Base-by-base conservation (phyloP, 257 asterid genomes). In the Perilla frutescens region DNA sequence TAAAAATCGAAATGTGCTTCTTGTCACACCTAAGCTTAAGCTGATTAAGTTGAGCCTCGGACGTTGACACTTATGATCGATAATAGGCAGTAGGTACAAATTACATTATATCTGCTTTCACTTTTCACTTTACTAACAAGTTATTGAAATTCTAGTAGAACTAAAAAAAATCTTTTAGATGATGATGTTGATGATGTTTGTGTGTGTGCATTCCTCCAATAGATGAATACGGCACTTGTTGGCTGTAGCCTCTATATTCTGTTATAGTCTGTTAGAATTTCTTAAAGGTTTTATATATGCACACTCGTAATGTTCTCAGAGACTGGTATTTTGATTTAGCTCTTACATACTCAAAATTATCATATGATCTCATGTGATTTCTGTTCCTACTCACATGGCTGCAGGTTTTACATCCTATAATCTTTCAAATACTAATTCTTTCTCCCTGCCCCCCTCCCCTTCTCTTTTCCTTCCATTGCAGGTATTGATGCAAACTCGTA, bases 401-500 rank as follows among this genome's bases (percentile, higher is more conserved):
- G 7, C 4, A 4, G 12, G 29, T 34, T 20, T 20, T 58, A 5
- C 20, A 58, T 59, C 7, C 15, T 57, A 4, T 34, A 11, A 59
- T 34, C 8, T 59, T 59, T 26, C 40, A 9, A 9, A 8, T 11
- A 12, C 29, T 32, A 5, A 5, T 36, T 6, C 44, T 3, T 57
- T 57, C 5, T 10, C 3, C 8, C 26, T 20, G 26, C 26, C 26
- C 26, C 26, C 26, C 26, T 20, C n/a, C 14, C 14, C 0, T 36
- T 5, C 3, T 2, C 4, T 13, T n/a, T 13, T 66, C 41, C 45
- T 51, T 43, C 4, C 1, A 12, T 60, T 81, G 71, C 86, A 94
- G 99, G 97, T 94, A 37, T 75, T 94, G 85, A 90, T 91, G 99
- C 97, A 88, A 60, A 90, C 99, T 37, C 96, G 99, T 41, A 86